A percentile compares a stretch with the other conserved stretches of the same genome.
Evolutionary conservation across 179 eudicot genomes (phyloP).

Genomic region (Beta corolliflora): DNA sequence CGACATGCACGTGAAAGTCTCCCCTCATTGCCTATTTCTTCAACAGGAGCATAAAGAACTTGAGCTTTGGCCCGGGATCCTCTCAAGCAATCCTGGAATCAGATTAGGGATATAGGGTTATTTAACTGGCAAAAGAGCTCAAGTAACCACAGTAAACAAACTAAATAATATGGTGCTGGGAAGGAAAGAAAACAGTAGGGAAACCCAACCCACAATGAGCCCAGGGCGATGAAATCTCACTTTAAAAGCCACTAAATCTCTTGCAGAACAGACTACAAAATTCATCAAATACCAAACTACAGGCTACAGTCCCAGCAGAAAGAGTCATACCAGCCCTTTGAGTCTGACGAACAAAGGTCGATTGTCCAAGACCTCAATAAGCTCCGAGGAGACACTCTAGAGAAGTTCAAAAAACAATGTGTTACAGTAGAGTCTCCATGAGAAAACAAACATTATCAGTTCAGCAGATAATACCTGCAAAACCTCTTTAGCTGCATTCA

Average conservation of each 20-base stretch:
- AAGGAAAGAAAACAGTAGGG: not conserved
- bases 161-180: not conserved
- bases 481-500: constrained; percentile 70
- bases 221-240: not conserved
- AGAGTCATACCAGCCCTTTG: constrained; percentile 77
- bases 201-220: constrained; percentile 1
- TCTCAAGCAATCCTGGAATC: constrained; percentile 68
- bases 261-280: not conserved
- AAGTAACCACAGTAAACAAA: constrained; percentile 7
- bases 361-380: constrained; percentile 66
- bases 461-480: constrained; percentile 58
- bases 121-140: not conserved
- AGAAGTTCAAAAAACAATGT: constrained; percentile 24
- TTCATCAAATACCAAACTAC: constrained; percentile 6
- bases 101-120: not conserved
- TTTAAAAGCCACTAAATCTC: not conserved
- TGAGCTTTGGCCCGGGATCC: constrained; percentile 69
- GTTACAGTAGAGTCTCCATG: not conserved
- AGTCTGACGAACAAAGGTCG: constrained; percentile 72
- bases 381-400: constrained; percentile 66
- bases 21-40: constrained; percentile 76
- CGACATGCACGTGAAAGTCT: constrained; percentile 82
- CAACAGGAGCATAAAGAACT: constrained; percentile 81
- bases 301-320: constrained; percentile 2
- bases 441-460: constrained; percentile 5